Evolutionary conservation across 2,329 filamentous ascomycete genomes (phyloP), one percentile per base, ranked within the genome.

Genomic region (Penicillium sp.): DNA sequence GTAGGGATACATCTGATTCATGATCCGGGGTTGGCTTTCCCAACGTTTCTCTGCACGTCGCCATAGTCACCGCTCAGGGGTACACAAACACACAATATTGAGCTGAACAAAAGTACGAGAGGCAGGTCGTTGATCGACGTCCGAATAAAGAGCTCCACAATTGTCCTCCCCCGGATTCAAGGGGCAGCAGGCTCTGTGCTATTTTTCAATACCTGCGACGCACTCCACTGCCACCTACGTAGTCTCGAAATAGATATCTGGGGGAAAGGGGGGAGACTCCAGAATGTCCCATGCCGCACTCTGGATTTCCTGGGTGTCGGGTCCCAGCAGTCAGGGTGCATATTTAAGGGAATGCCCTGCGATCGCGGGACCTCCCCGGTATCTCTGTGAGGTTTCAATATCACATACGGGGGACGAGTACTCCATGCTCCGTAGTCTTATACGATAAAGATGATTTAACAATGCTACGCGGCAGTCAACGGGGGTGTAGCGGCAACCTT

Each of bases 121-220:
- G 41, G 38, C 39, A 32, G 9, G 18, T 31, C 50, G 45, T 44
- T 36, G 48, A 54, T 54, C 52, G 48, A 51, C 38, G 5, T 45
- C 16, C 21, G 11, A 45, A 53, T 52, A 42, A 18, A 39, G 29
- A 49, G 32, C 46, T 53, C 51, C 51, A 53, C 54, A 46, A 51
- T 54, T 44, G 21, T 48, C 47, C 43, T 53, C 44, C 58, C 57
- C 58, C 56, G 36, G 56, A 60, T 59, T 59, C 56, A 60, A 60
- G 58, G 58, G 58, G 56, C 39, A 10, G 46, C 36, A 42, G 44
- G 13, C 7, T 36, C 13, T 18, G 27, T 46, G 16, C 27, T 52
- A 50, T 53, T 56, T 56, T 53, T 48, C 46, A 53, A 48, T 49
- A 44, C 18, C 38, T 53, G 50, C 50, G 39, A 56, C 54, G 50